Conservation (phyloP, 163 green algal species). For the Coccomyxa subellipsoidea region DNA sequence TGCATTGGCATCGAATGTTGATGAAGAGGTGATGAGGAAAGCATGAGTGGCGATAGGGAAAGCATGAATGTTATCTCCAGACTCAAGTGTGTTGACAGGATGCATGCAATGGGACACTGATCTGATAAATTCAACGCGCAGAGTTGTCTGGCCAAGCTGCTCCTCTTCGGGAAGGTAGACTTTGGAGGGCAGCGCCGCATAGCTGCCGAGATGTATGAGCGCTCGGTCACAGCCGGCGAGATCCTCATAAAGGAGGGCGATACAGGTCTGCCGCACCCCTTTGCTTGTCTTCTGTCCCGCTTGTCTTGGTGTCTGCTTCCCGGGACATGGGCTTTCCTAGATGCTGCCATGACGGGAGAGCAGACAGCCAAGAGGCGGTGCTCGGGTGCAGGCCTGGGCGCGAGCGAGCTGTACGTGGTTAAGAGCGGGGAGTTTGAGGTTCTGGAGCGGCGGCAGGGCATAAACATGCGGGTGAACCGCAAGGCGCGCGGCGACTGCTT, state of each 20-base stretch:
- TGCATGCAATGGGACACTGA: no score
- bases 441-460: slow-evolving; percentile 64
- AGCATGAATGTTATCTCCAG: no score
- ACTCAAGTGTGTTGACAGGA: no score
- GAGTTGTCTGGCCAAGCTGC: slow-evolving; percentile 73
- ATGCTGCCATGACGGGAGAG: no score
- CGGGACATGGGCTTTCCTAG: no score
- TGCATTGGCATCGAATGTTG: no score
- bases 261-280: slow-evolving; percentile 31
- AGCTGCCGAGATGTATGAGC: slow-evolving; percentile 68
- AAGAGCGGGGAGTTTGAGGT: slow-evolving; percentile 80
- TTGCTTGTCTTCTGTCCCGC: not conserved
- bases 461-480: slow-evolving; percentile 84
- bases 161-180: slow-evolving; percentile 85
- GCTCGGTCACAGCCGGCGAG: slow-evolving; percentile 67
- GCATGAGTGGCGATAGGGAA: no score
- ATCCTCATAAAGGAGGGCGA: slow-evolving; percentile 93
- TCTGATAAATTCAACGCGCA: slow-evolving; percentile 17
- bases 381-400: slow-evolving; percentile 24
- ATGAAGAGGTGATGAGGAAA: no score
- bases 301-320: no score
- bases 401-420: slow-evolving; percentile 86
- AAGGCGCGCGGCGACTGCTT: slow-evolving; percentile 86
- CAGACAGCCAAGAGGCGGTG: no score
- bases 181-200: slow-evolving; percentile 63